phyloP scores from a whole-genome alignment of 202 grass and related monocot species.

The Setaria viridis region DNA sequence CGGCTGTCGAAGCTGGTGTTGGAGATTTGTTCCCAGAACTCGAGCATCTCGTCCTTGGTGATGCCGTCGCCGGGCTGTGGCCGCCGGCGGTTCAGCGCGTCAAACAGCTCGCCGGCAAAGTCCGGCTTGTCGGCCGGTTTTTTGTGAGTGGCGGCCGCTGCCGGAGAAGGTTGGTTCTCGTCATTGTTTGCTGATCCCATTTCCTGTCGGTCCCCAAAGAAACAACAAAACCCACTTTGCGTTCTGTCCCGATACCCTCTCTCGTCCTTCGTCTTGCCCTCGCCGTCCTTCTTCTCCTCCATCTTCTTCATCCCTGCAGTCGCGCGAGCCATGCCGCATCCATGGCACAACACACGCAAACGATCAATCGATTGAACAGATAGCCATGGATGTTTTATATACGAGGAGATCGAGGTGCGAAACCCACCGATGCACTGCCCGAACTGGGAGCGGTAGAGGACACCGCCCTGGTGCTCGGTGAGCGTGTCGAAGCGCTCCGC shows the following conservation, averaged over 20 bases:
- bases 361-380: too few relatives aligned
- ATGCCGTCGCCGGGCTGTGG: constrained; percentile 66
- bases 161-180: too few relatives aligned
- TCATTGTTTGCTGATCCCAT: not conserved
- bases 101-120: constrained; percentile 86
- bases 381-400: too few relatives aligned
- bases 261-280: not conserved
- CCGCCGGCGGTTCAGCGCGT: constrained; percentile 72
- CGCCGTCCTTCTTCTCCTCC: not conserved
- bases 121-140: constrained; percentile 33
- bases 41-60: constrained; percentile 75
- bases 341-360: too few relatives aligned
- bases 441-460: constrained; percentile 71
- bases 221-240: not conserved
- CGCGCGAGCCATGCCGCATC: too few relatives aligned
- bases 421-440: constrained; percentile 85
- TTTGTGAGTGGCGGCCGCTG: too few relatives aligned
- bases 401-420: not conserved
- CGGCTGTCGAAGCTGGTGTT: constrained; percentile 90
- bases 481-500: constrained; percentile 72
- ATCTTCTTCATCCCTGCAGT: constrained; percentile 70
- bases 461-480: constrained; percentile 37
- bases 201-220: not conserved
- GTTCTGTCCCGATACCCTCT: too few relatives aligned
- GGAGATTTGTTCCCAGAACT: constrained; percentile 92